Percentiles rank a stretch among this genome's conserved stretches.
Evolutionary conservation across 1,284 basidiomycete species (phyloP).

Genomic region (Crepidotus sp.): DNA sequence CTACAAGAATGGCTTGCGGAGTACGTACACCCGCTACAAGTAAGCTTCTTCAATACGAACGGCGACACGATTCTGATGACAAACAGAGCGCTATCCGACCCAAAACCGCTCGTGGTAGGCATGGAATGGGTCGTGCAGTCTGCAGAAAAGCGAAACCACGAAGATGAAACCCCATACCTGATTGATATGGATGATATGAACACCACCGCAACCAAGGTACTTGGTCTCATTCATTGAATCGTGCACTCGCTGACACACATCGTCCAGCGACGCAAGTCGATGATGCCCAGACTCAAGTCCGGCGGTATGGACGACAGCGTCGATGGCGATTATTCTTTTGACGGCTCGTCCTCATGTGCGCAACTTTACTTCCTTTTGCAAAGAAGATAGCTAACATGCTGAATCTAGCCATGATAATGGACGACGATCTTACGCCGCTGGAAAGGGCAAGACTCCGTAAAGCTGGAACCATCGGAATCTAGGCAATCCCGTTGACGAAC

Average conservation of each 20-base stretch:
- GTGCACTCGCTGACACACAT: slow-evolving; percentile 6
- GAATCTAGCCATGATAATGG: slow-evolving; percentile 30
- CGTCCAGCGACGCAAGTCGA: slow-evolving; percentile 41
- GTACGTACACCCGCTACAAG: slow-evolving; percentile 73
- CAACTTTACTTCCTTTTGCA: slow-evolving; percentile 6
- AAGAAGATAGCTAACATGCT: background rate
- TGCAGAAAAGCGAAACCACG: slow-evolving; percentile 56
- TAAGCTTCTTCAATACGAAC: slow-evolving; percentile 23
- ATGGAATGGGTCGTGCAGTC: slow-evolving; percentile 91
- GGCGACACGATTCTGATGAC: background rate
- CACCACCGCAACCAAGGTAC: slow-evolving; percentile 17
- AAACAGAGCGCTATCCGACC: slow-evolving; percentile 49
- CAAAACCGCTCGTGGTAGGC: slow-evolving; percentile 72
- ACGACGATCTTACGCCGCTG: slow-evolving; percentile 46
- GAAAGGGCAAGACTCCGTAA: slow-evolving; percentile 47
- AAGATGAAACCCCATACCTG: slow-evolving; percentile 60
- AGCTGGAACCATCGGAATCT: slow-evolving; percentile 8
- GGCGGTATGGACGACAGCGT: slow-evolving; percentile 21
- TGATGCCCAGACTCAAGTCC: slow-evolving; percentile 57
- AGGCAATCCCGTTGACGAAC: slow-evolving; percentile 4
- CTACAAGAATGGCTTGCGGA: slow-evolving; percentile 78
- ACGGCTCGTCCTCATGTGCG: slow-evolving; percentile 40
- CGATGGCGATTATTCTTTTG: slow-evolving; percentile 33
- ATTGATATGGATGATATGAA: slow-evolving; percentile 65
- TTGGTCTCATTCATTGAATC: background rate